Base-by-base conservation (phyloP, 2,329 filamentous ascomycete species). In the Domatiomyces globalis region DNA sequence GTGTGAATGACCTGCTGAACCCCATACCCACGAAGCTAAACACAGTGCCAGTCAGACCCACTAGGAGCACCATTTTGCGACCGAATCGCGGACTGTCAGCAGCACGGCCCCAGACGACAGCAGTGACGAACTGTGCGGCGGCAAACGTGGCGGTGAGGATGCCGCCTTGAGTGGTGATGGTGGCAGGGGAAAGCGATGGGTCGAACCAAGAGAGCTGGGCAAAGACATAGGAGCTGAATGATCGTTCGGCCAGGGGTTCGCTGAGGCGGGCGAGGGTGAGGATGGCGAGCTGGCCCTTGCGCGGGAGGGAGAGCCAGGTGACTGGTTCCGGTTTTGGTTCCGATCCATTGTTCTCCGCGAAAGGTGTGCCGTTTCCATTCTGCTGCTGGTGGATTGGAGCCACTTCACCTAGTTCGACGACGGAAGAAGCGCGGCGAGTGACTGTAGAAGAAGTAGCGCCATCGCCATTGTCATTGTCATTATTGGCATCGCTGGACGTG, bases 201-300 rank as follows among this genome's bases (percentile, higher is more conserved):
- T 85, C 74, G 60, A 94, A 90, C 53, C 83, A 90, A 59, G 80
- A 81, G n/a, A 95, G 77, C 65, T 92, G 86, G 66, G 90, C 94
- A 68, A 87, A 94, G 73, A 94, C 81, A 67, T 94, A 94, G 1
- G 84, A 78, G 66, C 84, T 77, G 7, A 88, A 67, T 10, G 81
- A 86, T 0, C 85, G 88, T 63, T 92, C 85, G 0, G 86, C 84
- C 36, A 94, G 71, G 2, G 87, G 87, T 63, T 94, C 88, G 9
- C 84, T 87, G 19, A 94, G 71, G 25, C 88, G 80, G 7, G 87
- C 83, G 45, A 94, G 69, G 0, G 84, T 87, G 48, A 94, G 74
- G 52, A 94, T 81, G 27, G 83, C 69, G 18, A 94, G 75, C 67
- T 94, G 87, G 45, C 79, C 74, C 66, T 88, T 94, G 52, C 78